Base-by-base conservation (phyloP, 1,284 basidiomycete species). In the Singerocomus rubriflavus region DNA sequence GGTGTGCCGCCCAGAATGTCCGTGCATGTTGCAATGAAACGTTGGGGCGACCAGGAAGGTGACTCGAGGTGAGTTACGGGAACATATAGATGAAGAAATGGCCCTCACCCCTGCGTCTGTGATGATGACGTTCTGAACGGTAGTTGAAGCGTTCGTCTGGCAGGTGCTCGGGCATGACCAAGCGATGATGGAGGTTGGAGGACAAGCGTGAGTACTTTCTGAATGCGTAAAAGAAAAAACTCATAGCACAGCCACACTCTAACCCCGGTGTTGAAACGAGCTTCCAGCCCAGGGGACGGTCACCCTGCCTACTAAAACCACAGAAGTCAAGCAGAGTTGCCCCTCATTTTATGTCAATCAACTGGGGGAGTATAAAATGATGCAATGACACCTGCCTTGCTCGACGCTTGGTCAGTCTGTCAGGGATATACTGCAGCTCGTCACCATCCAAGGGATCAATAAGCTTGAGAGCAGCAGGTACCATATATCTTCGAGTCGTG, bases 71-170 rank as follows among this genome's bases (percentile, higher is more conserved):
- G 60, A 65, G 66, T 51, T 56, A 53, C 44, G 42, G 29, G 53
- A 49, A 52, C 30, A 10, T 8, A 9, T 4, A 17, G 0, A 29
- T 5, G 16, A 1, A 47, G 6, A 52, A 29, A 53, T n/a, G 7
- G 3, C 64, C 47, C 66, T 66, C 57, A 68, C 64, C 63, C 52
- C 41, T 61, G 43, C 51, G 62, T 39, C 51, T 56, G n/a, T n/a
- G n/a, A 30, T 54, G 44, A 31, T 42, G 21, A 43, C 36, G 44
- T 32, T 59, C 46, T 32, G 50, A 52, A 38, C 32, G 53, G 10
- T 37, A 16, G 25, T 31, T 32, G 21, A 46, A 17, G 21, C 33
- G 51, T 14, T 42, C 51, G 42, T 56, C 40, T 33, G 48, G 42
- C 25, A 35, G 44, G 34, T 50, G 29, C 12, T 52, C 38, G 9